Evolutionary conservation across 805 yeast species (phyloP), one percentile per base, ranked within the genome.

Genomic region (Candida golubevii): DNA sequence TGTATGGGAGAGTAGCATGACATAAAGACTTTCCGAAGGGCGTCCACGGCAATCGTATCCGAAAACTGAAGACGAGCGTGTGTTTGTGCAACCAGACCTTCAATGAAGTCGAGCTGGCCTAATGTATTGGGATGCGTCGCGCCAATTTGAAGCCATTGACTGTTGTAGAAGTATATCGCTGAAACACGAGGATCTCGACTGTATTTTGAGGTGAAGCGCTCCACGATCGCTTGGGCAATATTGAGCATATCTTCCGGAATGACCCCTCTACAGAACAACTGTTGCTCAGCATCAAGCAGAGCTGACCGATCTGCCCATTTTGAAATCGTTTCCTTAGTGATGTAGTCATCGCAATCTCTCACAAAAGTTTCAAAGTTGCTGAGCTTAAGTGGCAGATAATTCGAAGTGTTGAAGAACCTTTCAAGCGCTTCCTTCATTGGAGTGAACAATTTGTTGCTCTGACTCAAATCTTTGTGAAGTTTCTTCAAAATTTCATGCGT

Each of bases 151-250:
- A 86, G 66, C 95, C 95, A 86, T 26, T 71, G 69, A 1, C 81
- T 79, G 52, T 84, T 80, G 55, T 82, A 79, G 49, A 82, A 79
- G 54, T 77, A 83, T 26, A 88, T 54, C 7, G 74, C 77, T 1
- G 83, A 71, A 1, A 76, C 64, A 49, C 78, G 74, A 26, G 75
- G 66, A 26, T 72, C 78, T 7, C 77, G 69, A 27, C 62, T 59
- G 13, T 74, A 61, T 36, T 65, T 62, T 11, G 67, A 65, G 12
- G 70, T 60, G 55, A 74, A 80, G n/a, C 74, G 70, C 7, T 72
- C 75, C 41, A 82, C 61, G 9, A 82, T 57, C 10, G 72, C 61
- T 44, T 65, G 51, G 47, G 75, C 65, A 40, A 75, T 59, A 39
- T 71, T 67, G 37, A 59, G 42, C 49, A 72, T 56, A 33, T 67